A percentile compares a stretch with the other conserved stretches of the same genome.
phyloP scores from a whole-genome alignment of 2,329 filamentous ascomycete species.

The Diaporthe citrichinensis region DNA sequence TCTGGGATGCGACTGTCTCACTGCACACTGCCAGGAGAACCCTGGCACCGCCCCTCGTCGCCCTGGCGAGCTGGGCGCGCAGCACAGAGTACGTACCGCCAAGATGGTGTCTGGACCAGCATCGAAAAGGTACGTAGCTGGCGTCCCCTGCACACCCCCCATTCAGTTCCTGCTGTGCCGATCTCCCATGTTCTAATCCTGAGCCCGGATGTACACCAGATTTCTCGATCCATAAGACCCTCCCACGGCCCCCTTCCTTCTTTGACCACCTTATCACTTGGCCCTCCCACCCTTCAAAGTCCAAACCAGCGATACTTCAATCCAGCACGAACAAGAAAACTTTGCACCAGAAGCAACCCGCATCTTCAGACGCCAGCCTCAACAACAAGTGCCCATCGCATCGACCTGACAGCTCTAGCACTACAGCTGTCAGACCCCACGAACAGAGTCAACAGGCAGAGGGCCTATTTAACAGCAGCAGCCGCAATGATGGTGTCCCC shows the following conservation, averaged over 20 bases:
- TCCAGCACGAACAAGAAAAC: background rate
- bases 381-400: too few relatives aligned
- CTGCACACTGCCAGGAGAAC: conserved; percentile 28
- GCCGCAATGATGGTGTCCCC: conserved; percentile 49
- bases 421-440: background rate
- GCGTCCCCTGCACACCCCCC: conserved; percentile 12
- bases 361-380: background rate
- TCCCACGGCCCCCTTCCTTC: conserved; percentile 37
- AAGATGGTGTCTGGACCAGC: conserved; percentile 36
- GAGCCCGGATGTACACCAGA: conserved; percentile 39
- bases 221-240: conserved; percentile 42
- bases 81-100: conserved; percentile 35
- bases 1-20: conserved; percentile 28
- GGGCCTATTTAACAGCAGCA: conserved; percentile 25
- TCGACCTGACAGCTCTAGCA: background rate
- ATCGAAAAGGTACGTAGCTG: conserved; percentile 33
- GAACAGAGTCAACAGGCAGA: conserved; percentile 22
- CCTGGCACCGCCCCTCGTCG: conserved; percentile 36
- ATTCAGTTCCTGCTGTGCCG: conserved; percentile 36
- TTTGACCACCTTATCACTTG: background rate
- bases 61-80: conserved; percentile 26
- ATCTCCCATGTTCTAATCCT: conserved; percentile 34
- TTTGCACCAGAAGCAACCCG: background rate
- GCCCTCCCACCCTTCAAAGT: conserved; percentile 3
- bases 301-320: background rate